Base-by-base conservation (phyloP, 2,329 filamentous ascomycete species). In the Beauveria australis region DNA sequence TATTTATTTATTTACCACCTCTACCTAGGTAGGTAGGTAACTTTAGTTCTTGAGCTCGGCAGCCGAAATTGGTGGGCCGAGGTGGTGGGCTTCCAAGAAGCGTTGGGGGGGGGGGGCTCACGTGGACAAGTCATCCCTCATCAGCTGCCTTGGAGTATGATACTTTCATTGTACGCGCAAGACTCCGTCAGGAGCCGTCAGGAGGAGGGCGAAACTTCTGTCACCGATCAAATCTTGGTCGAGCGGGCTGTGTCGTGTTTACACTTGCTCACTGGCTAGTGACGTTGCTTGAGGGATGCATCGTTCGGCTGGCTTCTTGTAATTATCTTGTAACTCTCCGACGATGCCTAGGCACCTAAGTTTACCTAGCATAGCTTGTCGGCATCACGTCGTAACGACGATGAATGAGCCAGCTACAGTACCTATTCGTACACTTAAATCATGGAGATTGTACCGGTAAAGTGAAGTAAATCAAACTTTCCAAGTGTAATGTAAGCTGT, bases 1-100 rank as follows among this genome's bases (percentile, higher is more conserved):
- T 14, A 37, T 5, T 14, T 37, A 33, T 28, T 28, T 8, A 28
- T 37, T 33, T 37, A 33, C 30, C 30, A 5, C 12, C 30, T 33
- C 12, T 33, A 10, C 30, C 30, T 33, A 33, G 30, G 30, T 33
- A 33, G 30, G 33, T 37, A 14, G 12, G 28, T 33, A 33, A 33
- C 30, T 37, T 14, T 14, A 37, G 33, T 37, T 14, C 33, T 37
- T 14, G 33, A 37, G 33, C 33, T 37, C 12, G 22, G 40, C 56
- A 53, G 41, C 59, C 59, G 37, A 61, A 61, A 51, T 49, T 61
- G 59, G 46, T 61, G 59, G 52, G 61, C 61, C 61, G 61, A 62
- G 61, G 56, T 56, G 61, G 52, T 62, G 61, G 61, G 52, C 51
- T 47, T 37, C 18, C 46, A 19, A 54, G 52, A 62, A 62, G 12